phyloP scores from a whole-genome alignment of 306 rosid genomes.

The Medicago lupulina region DNA sequence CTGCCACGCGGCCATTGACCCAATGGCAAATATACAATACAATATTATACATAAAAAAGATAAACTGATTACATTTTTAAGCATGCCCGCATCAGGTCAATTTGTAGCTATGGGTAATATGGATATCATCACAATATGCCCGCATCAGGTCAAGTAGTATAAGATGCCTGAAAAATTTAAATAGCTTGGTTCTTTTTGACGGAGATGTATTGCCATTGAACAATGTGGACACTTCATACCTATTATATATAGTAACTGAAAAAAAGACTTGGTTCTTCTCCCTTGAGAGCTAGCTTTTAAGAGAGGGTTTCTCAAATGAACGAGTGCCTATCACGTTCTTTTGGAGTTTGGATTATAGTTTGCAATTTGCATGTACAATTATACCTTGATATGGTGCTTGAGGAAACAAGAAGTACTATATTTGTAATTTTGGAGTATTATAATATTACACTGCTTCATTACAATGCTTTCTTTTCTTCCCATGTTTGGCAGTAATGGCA shows the following conservation, averaged over 20 bases:
- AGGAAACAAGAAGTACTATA: constrained; percentile 25
- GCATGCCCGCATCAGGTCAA: constrained; percentile 3
- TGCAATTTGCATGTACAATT: not conserved
- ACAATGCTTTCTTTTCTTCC: not conserved
- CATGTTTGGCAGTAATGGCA: constrained; percentile 15
- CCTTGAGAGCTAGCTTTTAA: not conserved
- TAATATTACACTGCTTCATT: not conserved
- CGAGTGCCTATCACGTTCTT: not conserved
- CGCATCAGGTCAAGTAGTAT: not conserved
- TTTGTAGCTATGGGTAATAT: not conserved
- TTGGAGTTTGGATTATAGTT: constrained; percentile 28
- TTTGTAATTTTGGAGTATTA: not conserved
- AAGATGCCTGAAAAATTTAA: not conserved
- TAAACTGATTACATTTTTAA: constrained; percentile 17
- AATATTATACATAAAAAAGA: not conserved
- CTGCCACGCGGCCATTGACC: constrained; percentile 1
- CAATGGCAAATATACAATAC: not conserved
- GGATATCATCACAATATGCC: constrained; percentile 4
- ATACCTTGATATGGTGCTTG: not conserved
- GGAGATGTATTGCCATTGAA: not conserved
- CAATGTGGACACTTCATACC: not conserved
- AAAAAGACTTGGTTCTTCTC: not conserved
- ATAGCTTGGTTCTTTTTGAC: not conserved
- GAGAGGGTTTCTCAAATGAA: not conserved
- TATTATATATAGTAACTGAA: not conserved